Base-by-base conservation (phyloP, 1,284 basidiomycete species). In the Bjerkandera adusta region DNA sequence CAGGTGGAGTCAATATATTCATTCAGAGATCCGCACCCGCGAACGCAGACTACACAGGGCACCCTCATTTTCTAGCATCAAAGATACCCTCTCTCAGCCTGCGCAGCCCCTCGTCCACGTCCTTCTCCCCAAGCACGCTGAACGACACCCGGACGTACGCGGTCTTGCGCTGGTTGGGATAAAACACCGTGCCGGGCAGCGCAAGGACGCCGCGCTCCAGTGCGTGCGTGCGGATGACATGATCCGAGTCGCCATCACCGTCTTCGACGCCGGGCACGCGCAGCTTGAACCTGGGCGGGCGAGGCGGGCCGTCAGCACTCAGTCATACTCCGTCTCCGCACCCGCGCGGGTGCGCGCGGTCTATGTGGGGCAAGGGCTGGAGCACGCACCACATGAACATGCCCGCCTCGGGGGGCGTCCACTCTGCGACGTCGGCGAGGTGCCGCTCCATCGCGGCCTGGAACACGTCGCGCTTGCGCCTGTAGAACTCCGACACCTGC, bases 331-430 rank as follows among this genome's bases (percentile, higher is more conserved):
- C 15, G 18, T 21, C 10, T n/a, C n/a, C n/a, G n/a, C n/a, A n/a
- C n/a, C n/a, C n/a, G n/a, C n/a, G n/a, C n/a, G 21, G 11, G 37
- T 25, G 5, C 3, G 13, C n/a, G 16, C 1, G 20, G 21, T 1
- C 22, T 12, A 12, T 27, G 35, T 1, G 7, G 26, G 10, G 15
- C 11, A 24, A 12, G 3, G 54, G 53, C 47, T 72, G 81, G 50
- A 65, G 46, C 60, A 70, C 80, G 49, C 62, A 87, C 90, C 90
- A 94, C 60, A 91, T 81, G 69, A 94, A 93, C 88, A 93, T 89
- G 52, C 94, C 94, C 2, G 94, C 89, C 43, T 91, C 85, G 0
- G 95, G 95, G 1, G 77, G 73, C 33, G 72, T 79, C 93, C 94
- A 98, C 55, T 86, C 83, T 4, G 83, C 92, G 18, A 94, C 68